These are phyloP conservation scores for Colletotrichum sublineola DNA, from an alignment of 2,329 filamentous ascomycete genomes.

Conservation along the genomic window DNA sequence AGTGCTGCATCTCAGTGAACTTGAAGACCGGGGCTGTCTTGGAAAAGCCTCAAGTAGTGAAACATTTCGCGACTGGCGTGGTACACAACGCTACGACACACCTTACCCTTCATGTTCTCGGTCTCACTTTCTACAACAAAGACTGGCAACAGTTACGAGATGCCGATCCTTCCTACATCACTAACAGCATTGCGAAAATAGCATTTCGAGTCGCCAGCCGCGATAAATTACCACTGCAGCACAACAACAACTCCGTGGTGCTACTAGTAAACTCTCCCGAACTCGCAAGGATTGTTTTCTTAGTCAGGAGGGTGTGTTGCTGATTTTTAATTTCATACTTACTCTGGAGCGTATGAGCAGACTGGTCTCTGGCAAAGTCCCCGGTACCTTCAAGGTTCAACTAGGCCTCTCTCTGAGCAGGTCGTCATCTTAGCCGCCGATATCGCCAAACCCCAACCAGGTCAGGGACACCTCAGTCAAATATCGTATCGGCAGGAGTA, in stretches of 20 bases:
- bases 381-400: not conserved
- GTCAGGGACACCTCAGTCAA: not conserved
- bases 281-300: not conserved
- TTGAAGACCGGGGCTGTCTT: conserved; percentile 11
- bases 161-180: conserved; percentile 13
- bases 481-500: not conserved
- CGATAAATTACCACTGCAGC: conserved; percentile 11
- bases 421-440: conserved; percentile 15
- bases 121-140: conserved; percentile 14
- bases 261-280: not conserved
- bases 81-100: conserved; percentile 21
- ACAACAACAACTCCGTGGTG: not conserved
- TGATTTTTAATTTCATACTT: too few species aligned
- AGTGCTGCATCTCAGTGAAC: conserved; percentile 19
- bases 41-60: conserved; percentile 12
- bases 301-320: not conserved
- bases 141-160: conserved; percentile 21
- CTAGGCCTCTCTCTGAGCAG: not conserved
- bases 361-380: not conserved
- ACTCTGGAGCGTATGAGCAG: not conserved
- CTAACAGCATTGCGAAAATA: conserved; percentile 5
- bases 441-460: not conserved
- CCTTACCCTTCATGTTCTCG: conserved; percentile 27
- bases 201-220: conserved; percentile 7
- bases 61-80: conserved; percentile 25